These are phyloP conservation scores for Fusarium veterinarium DNA, from an alignment of 2,329 filamentous ascomycete species.

Conservation along the genomic window DNA sequence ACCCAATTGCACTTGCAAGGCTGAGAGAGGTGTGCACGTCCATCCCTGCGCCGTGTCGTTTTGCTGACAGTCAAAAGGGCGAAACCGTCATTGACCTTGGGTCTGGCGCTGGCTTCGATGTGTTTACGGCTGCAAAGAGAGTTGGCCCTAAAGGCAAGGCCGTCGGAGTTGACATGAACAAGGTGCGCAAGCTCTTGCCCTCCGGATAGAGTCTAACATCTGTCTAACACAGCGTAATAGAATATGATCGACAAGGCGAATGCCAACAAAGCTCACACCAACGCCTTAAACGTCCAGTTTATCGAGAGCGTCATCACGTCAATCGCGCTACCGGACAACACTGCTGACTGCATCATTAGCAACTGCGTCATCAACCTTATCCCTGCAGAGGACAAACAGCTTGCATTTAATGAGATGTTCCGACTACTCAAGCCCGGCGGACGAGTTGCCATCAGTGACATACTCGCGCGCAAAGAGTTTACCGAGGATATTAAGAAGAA, in stretches of 20 bases:
- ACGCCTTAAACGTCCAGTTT: constrained; percentile 61
- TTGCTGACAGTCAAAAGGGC: constrained; percentile 51
- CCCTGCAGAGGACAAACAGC: constrained; percentile 61
- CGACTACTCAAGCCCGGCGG: constrained; percentile 43
- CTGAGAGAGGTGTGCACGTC: constrained; percentile 53
- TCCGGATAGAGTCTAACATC: background rate
- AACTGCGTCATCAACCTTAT: constrained; percentile 74
- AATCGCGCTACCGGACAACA: constrained; percentile 55
- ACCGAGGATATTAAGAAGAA: constrained; percentile 53
- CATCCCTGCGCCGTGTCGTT: background rate
- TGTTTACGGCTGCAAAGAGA: constrained; percentile 63
- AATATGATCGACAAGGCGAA: constrained; percentile 66
- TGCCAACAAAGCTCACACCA: constrained; percentile 54
- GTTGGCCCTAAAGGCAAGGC: constrained; percentile 61
- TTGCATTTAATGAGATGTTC: constrained; percentile 67
- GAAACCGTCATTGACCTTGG: constrained; percentile 69
- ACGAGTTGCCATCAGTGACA: too few relatives aligned
- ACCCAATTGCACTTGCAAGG: constrained; percentile 61
- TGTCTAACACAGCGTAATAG: constrained; percentile 46
- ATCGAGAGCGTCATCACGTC: constrained; percentile 63
- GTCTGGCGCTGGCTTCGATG: constrained; percentile 68
- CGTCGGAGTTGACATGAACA: constrained; percentile 71
- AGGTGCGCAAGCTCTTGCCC: constrained; percentile 50
- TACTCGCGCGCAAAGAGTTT: constrained; percentile 55
- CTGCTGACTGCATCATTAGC: constrained; percentile 59